Percentiles rank a stretch among this genome's conserved stretches.
phyloP scores from a whole-genome alignment of 2,329 filamentous ascomycete species.

The Fulvia fulva region DNA sequence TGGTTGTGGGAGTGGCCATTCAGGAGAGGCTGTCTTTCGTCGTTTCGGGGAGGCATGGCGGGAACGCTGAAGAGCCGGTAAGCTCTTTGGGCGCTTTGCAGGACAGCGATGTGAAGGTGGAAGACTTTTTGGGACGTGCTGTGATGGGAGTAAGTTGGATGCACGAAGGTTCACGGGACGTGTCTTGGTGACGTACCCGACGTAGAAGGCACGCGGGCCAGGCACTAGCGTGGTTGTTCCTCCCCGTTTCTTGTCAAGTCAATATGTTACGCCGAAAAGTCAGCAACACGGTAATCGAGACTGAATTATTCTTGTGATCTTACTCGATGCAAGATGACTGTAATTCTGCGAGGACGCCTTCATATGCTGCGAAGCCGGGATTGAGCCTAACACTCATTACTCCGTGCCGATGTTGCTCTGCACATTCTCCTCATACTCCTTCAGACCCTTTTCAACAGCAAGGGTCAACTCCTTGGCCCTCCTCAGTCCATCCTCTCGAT shows the following conservation, averaged over 20 bases:
- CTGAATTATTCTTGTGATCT: too few species aligned
- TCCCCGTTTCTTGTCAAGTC: too few species aligned
- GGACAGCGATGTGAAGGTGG: background rate
- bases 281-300: too few species aligned
- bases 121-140: background rate
- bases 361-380: too few species aligned
- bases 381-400: background rate
- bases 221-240: background rate
- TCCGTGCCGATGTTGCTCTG: background rate
- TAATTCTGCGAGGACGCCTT: too few species aligned
- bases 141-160: background rate
- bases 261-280: too few species aligned
- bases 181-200: background rate
- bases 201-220: background rate
- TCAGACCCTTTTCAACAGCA: slow-evolving; percentile 21
- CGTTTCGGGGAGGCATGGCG: background rate
- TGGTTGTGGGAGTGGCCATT: background rate
- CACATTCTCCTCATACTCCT: slow-evolving; percentile 14
- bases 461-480: slow-evolving; percentile 17
- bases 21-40: background rate
- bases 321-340: too few species aligned
- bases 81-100: background rate
- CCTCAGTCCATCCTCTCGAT: slow-evolving; percentile 50
- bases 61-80: background rate
- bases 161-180: background rate